These are phyloP conservation scores for Taphrina betulina DNA, from an alignment of 1,139 yeast species.

Conservation along the genomic window DNA sequence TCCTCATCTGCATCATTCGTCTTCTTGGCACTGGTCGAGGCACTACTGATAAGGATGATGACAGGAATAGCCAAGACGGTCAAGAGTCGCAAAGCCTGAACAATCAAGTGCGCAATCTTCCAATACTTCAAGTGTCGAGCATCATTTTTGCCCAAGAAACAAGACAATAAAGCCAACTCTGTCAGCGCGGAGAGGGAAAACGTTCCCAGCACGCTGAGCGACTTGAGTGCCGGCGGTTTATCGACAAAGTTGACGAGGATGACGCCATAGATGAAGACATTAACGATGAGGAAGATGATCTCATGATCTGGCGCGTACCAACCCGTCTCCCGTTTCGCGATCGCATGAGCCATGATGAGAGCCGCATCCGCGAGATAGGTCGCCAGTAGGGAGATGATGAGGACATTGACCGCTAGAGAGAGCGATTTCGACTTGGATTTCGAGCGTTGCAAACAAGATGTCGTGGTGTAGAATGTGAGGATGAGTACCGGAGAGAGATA, in stretches of 20 bases:
- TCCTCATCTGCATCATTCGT: slow-evolving; percentile 1
- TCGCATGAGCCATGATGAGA: slow-evolving; percentile 16
- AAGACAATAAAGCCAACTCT: slow-evolving; percentile 17
- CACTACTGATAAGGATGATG: slow-evolving; percentile 1
- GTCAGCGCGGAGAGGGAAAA: slow-evolving; percentile 6
- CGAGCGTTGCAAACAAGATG: slow-evolving; percentile 14
- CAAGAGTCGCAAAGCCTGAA: slow-evolving; percentile 11
- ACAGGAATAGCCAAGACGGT: slow-evolving; percentile 1
- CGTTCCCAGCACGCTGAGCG: slow-evolving; percentile 12
- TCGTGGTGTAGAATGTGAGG: slow-evolving; percentile 11
- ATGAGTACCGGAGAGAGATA: slow-evolving; percentile 12
- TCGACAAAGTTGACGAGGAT: slow-evolving; percentile 25
- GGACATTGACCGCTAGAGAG: slow-evolving; percentile 1
- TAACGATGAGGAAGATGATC: slow-evolving; percentile 18
- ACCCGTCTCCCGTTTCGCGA: slow-evolving; percentile 7
- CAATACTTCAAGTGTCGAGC: slow-evolving; percentile 7
- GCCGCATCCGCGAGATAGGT: slow-evolving; percentile 18
- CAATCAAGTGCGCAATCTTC: slow-evolving; percentile 5
- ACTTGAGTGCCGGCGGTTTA: slow-evolving; percentile 14
- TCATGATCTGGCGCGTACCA: slow-evolving; percentile 23
- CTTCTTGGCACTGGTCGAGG: background rate
- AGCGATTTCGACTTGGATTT: slow-evolving; percentile 6
- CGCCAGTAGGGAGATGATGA: slow-evolving; percentile 5
- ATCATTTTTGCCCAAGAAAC: slow-evolving; percentile 14
- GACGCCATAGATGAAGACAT: slow-evolving; percentile 21